phyloP scores from a whole-genome alignment of 352 stramenopile genomes.

The Globisporangium canariense region DNA sequence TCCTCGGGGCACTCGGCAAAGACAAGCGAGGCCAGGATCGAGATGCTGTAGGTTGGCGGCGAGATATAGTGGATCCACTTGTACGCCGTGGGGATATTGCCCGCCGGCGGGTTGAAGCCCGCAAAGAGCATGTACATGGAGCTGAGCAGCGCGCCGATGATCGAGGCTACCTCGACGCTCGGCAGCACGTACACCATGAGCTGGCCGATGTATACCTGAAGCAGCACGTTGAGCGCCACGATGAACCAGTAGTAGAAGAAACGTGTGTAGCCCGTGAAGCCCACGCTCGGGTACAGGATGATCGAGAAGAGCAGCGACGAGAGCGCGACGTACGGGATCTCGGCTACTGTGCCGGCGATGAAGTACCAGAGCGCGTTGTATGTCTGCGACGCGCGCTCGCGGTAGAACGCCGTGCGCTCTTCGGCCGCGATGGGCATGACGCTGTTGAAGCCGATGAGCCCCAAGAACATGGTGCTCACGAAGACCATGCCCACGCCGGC shows the following conservation, averaged over 20 bases:
- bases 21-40: slow-evolving; percentile 30
- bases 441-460: slow-evolving; percentile 75
- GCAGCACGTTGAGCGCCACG: slow-evolving; percentile 37
- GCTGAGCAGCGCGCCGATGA: slow-evolving; percentile 42
- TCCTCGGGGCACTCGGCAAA: slow-evolving; percentile 36
- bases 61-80: slow-evolving; percentile 62
- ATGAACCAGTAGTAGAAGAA: slow-evolving; percentile 50
- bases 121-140: slow-evolving; percentile 61
- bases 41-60: slow-evolving; percentile 42
- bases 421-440: slow-evolving; percentile 75
- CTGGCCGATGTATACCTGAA: slow-evolving; percentile 50
- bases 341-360: slow-evolving; percentile 70
- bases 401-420: slow-evolving; percentile 91
- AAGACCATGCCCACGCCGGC: slow-evolving; percentile 77
- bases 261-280: slow-evolving; percentile 28
- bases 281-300: slow-evolving; percentile 47
- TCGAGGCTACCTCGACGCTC: slow-evolving; percentile 39
- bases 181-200: slow-evolving; percentile 44
- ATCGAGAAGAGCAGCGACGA: slow-evolving; percentile 30
- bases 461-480: slow-evolving; percentile 76
- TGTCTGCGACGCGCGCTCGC: slow-evolving; percentile 87
- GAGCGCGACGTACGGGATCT: slow-evolving; percentile 63
- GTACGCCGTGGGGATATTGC: slow-evolving; percentile 40
- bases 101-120: slow-evolving; percentile 43
- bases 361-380: slow-evolving; percentile 87